These are phyloP conservation scores for Metarhizium anisopliae DNA, from an alignment of 2,329 filamentous ascomycete species.

Conservation along the genomic window DNA sequence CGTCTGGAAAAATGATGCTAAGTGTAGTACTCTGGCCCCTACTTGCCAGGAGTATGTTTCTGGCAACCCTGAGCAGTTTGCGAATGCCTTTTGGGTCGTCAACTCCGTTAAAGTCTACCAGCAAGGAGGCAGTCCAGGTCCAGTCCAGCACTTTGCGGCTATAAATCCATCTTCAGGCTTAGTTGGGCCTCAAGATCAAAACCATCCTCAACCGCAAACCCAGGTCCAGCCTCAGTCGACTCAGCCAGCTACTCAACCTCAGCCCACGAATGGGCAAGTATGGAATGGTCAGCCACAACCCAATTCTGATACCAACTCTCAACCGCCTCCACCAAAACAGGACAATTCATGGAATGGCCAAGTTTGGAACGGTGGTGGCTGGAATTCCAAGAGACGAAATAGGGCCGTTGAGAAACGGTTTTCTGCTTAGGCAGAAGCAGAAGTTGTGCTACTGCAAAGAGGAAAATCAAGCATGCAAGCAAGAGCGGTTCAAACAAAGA, in stretches of 20 bases:
- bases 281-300: conserved; percentile 1
- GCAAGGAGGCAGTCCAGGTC: conserved; percentile 5
- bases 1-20: conserved; percentile 49
- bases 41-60: conserved; percentile 67
- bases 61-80: conserved; percentile 60
- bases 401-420: neutral
- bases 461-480: neutral
- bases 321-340: neutral
- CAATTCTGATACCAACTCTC: neutral
- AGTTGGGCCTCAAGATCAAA: too few species aligned
- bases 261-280: conserved; percentile 1
- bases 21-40: conserved; percentile 50
- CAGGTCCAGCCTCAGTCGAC: neutral
- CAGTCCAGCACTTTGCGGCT: too few species aligned
- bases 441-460: neutral
- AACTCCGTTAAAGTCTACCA: conserved; percentile 59
- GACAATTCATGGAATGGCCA: conserved; percentile 4
- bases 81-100: conserved; percentile 68
- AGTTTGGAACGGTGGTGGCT: conserved; percentile 4
- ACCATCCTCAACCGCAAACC: too few species aligned
- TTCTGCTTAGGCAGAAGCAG: neutral
- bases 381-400: conserved; percentile 1
- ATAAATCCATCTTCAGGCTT: too few species aligned
- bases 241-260: neutral
- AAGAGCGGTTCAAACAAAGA: neutral